phyloP scores from a whole-genome alignment of 768 basidiomycete genomes.

The Symmetrospora coprosmae region DNA sequence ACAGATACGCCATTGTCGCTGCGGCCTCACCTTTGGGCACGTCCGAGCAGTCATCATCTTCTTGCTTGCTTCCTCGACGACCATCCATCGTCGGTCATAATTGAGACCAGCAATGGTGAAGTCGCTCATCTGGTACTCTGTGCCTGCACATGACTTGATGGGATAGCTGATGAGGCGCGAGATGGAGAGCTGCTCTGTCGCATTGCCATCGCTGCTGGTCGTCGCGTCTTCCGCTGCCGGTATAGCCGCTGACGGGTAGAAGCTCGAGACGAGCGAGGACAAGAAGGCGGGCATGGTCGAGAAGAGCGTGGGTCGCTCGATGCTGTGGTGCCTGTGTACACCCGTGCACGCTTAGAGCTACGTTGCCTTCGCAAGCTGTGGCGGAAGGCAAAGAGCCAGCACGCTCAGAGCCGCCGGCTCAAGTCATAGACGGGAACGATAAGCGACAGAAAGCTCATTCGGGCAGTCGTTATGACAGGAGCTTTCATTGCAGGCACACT shows the following conservation, averaged over 20 bases:
- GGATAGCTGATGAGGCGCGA: constrained; percentile 11
- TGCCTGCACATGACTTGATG: constrained; percentile 12
- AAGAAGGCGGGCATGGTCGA: not conserved
- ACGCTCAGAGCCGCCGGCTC: too few species aligned
- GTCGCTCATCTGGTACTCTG: not conserved
- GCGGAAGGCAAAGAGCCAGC: too few species aligned
- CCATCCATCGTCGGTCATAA: constrained; percentile 17
- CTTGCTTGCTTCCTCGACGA: not conserved
- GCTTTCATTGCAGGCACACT: too few species aligned
- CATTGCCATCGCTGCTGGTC: not conserved
- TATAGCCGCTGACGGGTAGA: not conserved
- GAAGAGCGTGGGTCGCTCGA: too few species aligned
- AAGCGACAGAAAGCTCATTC: too few species aligned
- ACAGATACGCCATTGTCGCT: not conserved
- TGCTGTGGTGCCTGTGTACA: too few species aligned
- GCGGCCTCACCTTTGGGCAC: not conserved
- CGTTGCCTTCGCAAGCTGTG: too few species aligned
- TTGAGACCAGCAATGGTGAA: constrained; percentile 2
- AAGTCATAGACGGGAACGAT: too few species aligned
- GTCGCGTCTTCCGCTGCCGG: too few species aligned
- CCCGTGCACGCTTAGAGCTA: too few species aligned
- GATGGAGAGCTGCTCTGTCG: not conserved
- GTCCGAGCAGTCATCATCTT: constrained; percentile 19
- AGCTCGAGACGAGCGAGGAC: not conserved
- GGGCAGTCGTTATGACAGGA: too few species aligned